Evolutionary conservation across 2,329 filamentous ascomycete genomes (phyloP), one percentile per base, ranked within the genome.

Genomic region (Aschersonia sp.): DNA sequence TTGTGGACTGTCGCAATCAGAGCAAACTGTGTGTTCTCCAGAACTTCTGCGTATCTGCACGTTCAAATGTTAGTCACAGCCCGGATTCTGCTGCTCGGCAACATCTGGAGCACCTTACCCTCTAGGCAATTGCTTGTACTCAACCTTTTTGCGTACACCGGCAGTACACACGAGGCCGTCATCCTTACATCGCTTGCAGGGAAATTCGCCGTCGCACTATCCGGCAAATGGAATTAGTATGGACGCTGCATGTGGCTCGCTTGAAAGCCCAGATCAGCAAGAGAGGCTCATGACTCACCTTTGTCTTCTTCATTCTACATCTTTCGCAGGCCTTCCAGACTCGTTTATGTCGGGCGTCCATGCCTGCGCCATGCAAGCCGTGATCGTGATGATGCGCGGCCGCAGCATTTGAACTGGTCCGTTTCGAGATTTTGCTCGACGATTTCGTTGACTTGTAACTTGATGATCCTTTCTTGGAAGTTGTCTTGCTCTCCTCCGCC

Each of bases 301-400:
- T 82, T 47, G 78, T 82, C 68, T 82, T 82, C 70, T 82, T 82
- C 76, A 81, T 81, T 53, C 78, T 68, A 67, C 78, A 82, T 54
- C 78, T 67, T 63, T 82, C 77, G 53, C 78, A 82, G 20, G 78
- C 78, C 59, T 82, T 82, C 77, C 77, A 81, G 48, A 81, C 77
- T 54, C 78, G 68, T 66, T 81, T 82, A 58, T 81, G 76, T 52
- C 77, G 69, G 45, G 71, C 72, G 53, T 80, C 77, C 53, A 72
- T 65, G 41, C 63, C 63, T 48, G 56, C 52, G 44, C 53, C 56
- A 47, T 64, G 58, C 42, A 58, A 51, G 43, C 61, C 49, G 50
- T 65, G 61, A 46, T 68, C 63, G 47, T 68, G 65, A 50, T 66
- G 64, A 50, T 63, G 64, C 42, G 58, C 54, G 31, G 59, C 57